Evolutionary conservation across 176 grass and related monocot genomes (phyloP).

Genomic region (Oryza glumipatula): DNA sequence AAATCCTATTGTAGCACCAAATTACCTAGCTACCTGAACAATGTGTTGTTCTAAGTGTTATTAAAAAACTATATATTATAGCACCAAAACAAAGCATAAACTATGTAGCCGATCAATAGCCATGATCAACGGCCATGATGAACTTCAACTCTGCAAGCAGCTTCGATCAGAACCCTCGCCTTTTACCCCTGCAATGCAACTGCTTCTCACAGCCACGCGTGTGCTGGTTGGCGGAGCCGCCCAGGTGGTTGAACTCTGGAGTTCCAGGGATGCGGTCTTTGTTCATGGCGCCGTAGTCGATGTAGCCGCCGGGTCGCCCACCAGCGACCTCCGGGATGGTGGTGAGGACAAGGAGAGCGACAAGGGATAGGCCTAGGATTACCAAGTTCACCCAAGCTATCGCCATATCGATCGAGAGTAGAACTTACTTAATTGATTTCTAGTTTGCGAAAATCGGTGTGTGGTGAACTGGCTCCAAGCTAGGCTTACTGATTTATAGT

Average conservation of each 20-base stretch:
- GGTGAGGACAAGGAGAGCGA: conserved; percentile 31
- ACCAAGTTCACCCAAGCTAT: not conserved
- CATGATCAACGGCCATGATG: no score
- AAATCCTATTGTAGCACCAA: no score
- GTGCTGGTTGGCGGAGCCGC: not conserved
- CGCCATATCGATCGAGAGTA: conserved; percentile 11
- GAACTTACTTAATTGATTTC: not conserved
- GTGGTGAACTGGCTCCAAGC: not conserved
- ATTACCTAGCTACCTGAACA: no score
- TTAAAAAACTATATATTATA: no score
- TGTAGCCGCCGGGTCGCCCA: not conserved
- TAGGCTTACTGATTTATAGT: not conserved
- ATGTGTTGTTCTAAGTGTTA: no score
- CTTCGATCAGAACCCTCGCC: no score
- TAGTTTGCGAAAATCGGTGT: not conserved
- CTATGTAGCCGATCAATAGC: no score
- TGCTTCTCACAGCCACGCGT: not conserved
- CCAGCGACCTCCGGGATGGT: conserved; percentile 4
- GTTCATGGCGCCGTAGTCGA: not conserved
- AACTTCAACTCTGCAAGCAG: no score
- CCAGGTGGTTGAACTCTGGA: not conserved
- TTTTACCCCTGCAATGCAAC: not conserved
- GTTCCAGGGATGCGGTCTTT: not conserved
- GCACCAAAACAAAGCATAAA: no score
- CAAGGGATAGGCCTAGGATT: conserved; percentile 3